phyloP scores from a whole-genome alignment of 2,329 filamentous ascomycete genomes.

The Diatrype stigma region DNA sequence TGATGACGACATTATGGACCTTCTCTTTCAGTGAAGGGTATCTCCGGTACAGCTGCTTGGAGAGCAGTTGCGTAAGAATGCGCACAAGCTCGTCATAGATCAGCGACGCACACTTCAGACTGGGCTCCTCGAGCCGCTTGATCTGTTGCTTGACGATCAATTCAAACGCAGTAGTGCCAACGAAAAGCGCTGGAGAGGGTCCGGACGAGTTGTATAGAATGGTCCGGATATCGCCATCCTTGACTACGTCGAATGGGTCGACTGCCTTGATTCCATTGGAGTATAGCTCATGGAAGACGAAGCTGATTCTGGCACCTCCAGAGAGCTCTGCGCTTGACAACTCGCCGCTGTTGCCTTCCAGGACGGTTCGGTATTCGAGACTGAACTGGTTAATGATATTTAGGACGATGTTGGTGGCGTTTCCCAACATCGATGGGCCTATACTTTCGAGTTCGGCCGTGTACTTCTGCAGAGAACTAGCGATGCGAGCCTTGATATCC shows the following conservation, averaged over 20 bases:
- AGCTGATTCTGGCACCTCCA: constrained; percentile 95
- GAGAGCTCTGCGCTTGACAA: constrained; percentile 92
- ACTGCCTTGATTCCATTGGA: constrained; percentile 96
- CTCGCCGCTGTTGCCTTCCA: constrained; percentile 96
- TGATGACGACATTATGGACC: constrained; percentile 86
- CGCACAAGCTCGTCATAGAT: constrained; percentile 97
- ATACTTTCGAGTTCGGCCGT: constrained; percentile 73
- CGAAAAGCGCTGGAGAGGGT: constrained; percentile 92
- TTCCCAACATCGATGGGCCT: constrained; percentile 91
- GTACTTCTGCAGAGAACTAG: constrained; percentile 93
- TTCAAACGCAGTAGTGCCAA: constrained; percentile 97
- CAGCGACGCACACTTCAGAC: constrained; percentile 92
- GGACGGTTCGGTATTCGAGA: constrained; percentile 92
- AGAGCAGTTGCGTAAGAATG: constrained; percentile 84
- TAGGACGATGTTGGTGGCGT: constrained; percentile 92
- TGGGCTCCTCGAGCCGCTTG: constrained; percentile 91
- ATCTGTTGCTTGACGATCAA: constrained; percentile 99
- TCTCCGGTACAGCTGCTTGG: constrained; percentile 84
- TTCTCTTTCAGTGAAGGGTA: constrained; percentile 97
- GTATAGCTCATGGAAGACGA: constrained; percentile 98
- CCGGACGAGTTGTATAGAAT: constrained; percentile 99
- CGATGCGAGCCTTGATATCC: constrained; percentile 95
- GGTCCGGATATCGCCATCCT: constrained; percentile 94
- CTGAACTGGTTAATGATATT: constrained; percentile 99
- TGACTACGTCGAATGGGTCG: constrained; percentile 95